Conservation (phyloP, 2,329 filamentous ascomycete genomes). For the Colletotrichum eremochloae region DNA sequence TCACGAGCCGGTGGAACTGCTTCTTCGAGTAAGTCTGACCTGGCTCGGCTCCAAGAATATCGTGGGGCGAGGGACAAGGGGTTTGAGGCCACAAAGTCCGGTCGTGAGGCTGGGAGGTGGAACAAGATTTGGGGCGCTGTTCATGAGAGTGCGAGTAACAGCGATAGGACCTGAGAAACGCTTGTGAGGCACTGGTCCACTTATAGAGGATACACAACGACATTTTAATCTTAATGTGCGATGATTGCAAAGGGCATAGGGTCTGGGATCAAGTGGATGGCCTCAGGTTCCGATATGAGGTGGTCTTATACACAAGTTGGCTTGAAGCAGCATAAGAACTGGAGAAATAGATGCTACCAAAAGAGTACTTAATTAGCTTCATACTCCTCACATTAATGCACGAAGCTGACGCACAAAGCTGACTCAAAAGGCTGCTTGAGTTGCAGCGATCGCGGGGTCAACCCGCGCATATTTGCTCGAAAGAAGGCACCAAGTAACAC, state of each 20-base stretch:
- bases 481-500: not conserved
- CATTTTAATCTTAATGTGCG: not conserved
- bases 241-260: not conserved
- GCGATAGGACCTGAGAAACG: constrained; percentile 7
- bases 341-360: not conserved
- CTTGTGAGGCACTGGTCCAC: constrained; percentile 1
- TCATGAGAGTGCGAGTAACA: constrained; percentile 3
- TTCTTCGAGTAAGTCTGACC: constrained; percentile 40
- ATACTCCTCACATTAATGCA: not conserved
- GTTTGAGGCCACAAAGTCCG: constrained; percentile 34
- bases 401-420: not conserved
- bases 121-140: not conserved
- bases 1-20: constrained; percentile 42
- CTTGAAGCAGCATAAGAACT: not conserved
- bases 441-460: constrained; percentile 18
- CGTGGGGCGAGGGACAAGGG: constrained; percentile 40
- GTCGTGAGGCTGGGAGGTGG: not conserved
- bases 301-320: not conserved
- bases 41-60: constrained; percentile 33
- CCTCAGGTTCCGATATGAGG: not conserved
- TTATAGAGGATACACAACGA: not conserved
- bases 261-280: not conserved
- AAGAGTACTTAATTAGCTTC: not conserved
- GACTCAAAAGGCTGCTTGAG: not conserved
- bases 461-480: constrained; percentile 35